These are phyloP conservation scores for Saccharomycopsis fodiens DNA, from an alignment of 805 yeast species.

Conservation along the genomic window DNA sequence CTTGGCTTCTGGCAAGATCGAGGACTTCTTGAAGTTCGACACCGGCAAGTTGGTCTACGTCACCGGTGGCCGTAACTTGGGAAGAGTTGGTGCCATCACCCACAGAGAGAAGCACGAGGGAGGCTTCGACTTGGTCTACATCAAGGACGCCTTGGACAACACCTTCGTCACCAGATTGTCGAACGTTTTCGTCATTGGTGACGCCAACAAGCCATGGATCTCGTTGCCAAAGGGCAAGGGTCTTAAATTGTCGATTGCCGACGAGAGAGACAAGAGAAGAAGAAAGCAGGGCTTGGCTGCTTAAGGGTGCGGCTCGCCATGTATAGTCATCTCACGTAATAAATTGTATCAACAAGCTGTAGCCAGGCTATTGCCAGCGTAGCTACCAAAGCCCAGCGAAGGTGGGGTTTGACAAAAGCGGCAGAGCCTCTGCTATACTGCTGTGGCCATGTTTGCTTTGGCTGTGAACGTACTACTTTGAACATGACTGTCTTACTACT, in stretches of 20 bases:
- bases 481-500: no score
- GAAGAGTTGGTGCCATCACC: conserved; percentile 91
- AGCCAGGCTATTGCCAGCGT: no score
- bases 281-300: conserved; percentile 53
- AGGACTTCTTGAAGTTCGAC: conserved; percentile 84
- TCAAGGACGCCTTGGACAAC: conserved; percentile 92
- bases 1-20: conserved; percentile 91
- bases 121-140: conserved; percentile 95
- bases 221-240: conserved; percentile 99
- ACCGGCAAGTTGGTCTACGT: conserved; percentile 88
- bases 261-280: conserved; percentile 98
- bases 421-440: no score
- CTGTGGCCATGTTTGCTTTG: no score
- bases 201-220: conserved; percentile 89
- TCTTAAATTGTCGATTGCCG: conserved; percentile 90
- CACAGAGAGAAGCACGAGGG: conserved; percentile 98
- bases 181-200: conserved; percentile 93
- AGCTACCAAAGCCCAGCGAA: no score
- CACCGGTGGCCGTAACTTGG: conserved; percentile 98
- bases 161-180: conserved; percentile 89
- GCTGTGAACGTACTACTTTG: no score
- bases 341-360: not conserved
- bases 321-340: not conserved
- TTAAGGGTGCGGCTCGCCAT: conserved; percentile 2
- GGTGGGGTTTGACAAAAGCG: no score